Evolutionary conservation across 2,329 filamentous ascomycete genomes (phyloP), one percentile per base, ranked within the genome.

Genomic region (Diaporthe aspalathi): DNA sequence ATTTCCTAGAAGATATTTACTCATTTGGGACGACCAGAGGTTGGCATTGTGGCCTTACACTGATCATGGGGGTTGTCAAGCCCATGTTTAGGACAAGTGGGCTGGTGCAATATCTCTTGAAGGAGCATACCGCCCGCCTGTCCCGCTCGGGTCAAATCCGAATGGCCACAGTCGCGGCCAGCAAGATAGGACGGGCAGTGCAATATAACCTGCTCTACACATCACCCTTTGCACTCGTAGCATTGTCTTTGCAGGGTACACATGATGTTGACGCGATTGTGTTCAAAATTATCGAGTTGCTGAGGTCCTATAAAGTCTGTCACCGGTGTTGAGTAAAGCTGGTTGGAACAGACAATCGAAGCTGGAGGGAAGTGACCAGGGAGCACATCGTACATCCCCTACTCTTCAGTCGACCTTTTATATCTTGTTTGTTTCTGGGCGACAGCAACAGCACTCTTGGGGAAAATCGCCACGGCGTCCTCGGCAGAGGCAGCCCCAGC

Each of bases 61-160:
- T 70, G 43, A 53, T 70, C 62, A 16, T 70, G 69, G 20, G 69
- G 69, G 12, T 70, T 60, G 38, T 57, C 35, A 56, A 60, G 35
- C 6, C 62, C 62, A 29, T 66, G 65, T n/a, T 50, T 56, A 24
- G 49, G 52, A 22, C 68, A 53, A 9, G 63, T 32, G 7, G 47
- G 40, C 11, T 22, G 16, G 35, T 67, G 63, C 32, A 54, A 45
- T 40, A 45, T 67, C 63, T 67, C 63, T 40, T 57, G 45, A 17
- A 70, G 29, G 8, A 56, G 54, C 69, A 70, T 70, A 38, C 69
- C 62, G 17, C 69, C 69, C 40, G 24, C 24, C 43, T 40, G 54
- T 24, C 69, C 69, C 12, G 62, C 69, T 40, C 54, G 47, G 20
- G 52, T 24, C 45, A 45, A 22, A 47, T 65, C 66, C 17, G 69